phyloP scores from a whole-genome alignment of 2,329 filamentous ascomycete genomes.

The Leptographium flavum region DNA sequence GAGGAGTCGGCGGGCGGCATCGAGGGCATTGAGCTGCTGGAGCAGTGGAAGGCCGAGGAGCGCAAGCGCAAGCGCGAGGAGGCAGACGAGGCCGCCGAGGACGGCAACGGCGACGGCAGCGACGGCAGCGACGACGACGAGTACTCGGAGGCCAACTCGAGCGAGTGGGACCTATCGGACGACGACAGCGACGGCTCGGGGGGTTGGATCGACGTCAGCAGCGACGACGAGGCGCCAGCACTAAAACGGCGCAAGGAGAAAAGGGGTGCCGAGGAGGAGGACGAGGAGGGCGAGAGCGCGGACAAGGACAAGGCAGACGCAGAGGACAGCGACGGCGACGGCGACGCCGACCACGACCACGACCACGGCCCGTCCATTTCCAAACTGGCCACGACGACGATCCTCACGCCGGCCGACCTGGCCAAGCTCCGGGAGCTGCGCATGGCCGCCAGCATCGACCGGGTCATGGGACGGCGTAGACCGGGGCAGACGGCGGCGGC shows the following conservation, averaged over 20 bases:
- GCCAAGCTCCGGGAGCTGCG: conserved; percentile 85
- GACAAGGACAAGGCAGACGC: conserved; percentile 31
- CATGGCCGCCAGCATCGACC: conserved; percentile 55
- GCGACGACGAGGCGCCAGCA: conserved; percentile 58
- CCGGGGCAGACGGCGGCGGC: neutral
- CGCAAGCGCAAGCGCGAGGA: conserved; percentile 57
- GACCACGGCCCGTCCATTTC: conserved; percentile 36
- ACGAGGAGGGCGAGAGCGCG: conserved; percentile 23
- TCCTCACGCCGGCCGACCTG: conserved; percentile 92
- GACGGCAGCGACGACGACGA: conserved; percentile 49
- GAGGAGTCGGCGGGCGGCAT: conserved; percentile 71
- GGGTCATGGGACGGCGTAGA: conserved; percentile 30
- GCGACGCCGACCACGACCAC: conserved; percentile 28
- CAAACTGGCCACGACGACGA: conserved; percentile 79
- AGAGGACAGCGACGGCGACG: conserved; percentile 37
- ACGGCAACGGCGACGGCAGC: conserved; percentile 46
- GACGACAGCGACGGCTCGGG: conserved; percentile 56
- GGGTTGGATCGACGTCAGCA: conserved; percentile 87
- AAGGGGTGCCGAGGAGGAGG: conserved; percentile 27
- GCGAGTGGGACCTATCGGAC: conserved; percentile 48
- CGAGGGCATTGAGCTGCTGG: conserved; percentile 81
- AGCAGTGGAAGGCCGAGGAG: conserved; percentile 89
- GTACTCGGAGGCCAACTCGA: conserved; percentile 32
- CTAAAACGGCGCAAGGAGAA: conserved; percentile 52
- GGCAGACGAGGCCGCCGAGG: conserved; percentile 36